phyloP scores from a whole-genome alignment of 1,284 basidiomycete species.

The Coniophora puteana region DNA sequence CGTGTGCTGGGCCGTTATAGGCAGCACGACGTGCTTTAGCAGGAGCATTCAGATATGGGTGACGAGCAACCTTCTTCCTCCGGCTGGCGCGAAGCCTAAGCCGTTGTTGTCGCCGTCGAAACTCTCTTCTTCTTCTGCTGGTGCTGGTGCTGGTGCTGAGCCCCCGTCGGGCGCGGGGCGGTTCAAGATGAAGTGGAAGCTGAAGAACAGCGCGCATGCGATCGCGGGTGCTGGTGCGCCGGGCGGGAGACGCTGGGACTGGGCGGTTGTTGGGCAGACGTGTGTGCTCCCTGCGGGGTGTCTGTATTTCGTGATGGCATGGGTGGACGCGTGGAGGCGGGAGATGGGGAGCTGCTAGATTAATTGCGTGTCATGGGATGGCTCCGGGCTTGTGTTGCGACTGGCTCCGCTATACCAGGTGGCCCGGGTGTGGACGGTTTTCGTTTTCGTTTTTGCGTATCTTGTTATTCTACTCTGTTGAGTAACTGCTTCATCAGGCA shows the following conservation, averaged over 20 bases:
- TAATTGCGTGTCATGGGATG: too few species aligned
- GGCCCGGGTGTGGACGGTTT: too few species aligned
- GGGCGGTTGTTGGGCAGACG: conserved; percentile 60
- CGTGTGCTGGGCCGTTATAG: conserved; percentile 77
- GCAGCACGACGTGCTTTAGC: conserved; percentile 73
- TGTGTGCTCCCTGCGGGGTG: conserved; percentile 69
- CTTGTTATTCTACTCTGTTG: too few species aligned
- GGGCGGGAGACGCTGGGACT: conserved; percentile 60
- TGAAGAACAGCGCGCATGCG: conserved; percentile 26
- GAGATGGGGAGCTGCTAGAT: conserved; percentile 40
- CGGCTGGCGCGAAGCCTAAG: conserved; percentile 4
- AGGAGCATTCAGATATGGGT: conserved; percentile 81
- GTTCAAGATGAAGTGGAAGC: conserved; percentile 6
- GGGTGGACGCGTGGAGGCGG: conserved; percentile 49
- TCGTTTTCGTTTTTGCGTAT: too few species aligned
- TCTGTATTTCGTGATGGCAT: conserved; percentile 77
- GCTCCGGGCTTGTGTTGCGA: too few species aligned
- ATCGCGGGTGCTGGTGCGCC: conserved; percentile 46
- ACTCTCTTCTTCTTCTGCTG: background rate
- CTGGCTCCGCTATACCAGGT: too few species aligned
- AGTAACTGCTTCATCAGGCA: too few species aligned
- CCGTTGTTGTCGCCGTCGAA: background rate
- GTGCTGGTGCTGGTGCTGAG: conserved; percentile 4
- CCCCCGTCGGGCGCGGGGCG: conserved; percentile 13
- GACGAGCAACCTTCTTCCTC: conserved; percentile 61